Conservation (phyloP, 164 flowering plant genomes). For the Piper betle region DNA sequence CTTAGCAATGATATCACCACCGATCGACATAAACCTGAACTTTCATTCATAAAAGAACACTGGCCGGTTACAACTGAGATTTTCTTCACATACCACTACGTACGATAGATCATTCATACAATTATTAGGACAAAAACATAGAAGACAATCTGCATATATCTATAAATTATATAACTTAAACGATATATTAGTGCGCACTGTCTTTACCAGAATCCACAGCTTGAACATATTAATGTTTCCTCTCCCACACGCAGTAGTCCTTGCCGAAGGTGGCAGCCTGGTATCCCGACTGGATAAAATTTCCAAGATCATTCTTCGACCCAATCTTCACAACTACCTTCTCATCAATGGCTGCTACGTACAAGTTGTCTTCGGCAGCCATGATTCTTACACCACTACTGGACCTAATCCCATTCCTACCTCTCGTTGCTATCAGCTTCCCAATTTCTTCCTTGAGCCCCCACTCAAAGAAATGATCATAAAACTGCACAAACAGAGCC, state of each 20-base stretch:
- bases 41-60: no score
- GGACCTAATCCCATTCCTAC: constrained; percentile 35
- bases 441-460: constrained; percentile 47
- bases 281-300: constrained; percentile 41
- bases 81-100: no score
- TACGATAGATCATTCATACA: no score
- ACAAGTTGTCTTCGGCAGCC: constrained; percentile 47
- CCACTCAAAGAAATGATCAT: constrained; percentile 71
- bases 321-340: constrained; percentile 56
- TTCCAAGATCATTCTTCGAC: constrained; percentile 43
- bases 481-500: constrained; percentile 42
- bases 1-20: no score
- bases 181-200: no score
- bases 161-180: no score
- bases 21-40: no score
- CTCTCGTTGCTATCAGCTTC: constrained; percentile 33
- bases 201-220: no score
- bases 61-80: no score
- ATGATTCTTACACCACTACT: constrained; percentile 36
- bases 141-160: no score
- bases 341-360: constrained; percentile 47
- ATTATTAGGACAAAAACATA: no score
- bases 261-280: constrained; percentile 37
- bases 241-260: constrained; percentile 59
- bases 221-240: constrained; percentile 3